Percentiles rank a stretch among this genome's conserved stretches.
Conservation (phyloP, 306 rosid genomes). For the Rubus parviflorus region DNA sequence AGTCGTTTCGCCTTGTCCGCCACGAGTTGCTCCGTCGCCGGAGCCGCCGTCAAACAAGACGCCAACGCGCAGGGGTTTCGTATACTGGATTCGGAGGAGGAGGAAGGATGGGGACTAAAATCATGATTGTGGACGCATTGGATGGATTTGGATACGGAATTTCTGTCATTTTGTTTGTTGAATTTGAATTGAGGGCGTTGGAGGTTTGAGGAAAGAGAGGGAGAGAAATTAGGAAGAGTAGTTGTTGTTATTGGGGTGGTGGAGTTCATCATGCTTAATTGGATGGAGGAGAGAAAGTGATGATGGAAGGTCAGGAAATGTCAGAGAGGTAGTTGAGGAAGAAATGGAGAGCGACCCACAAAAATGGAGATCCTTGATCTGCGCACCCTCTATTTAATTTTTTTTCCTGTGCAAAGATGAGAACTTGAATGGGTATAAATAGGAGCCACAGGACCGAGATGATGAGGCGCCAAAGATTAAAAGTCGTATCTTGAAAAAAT, state of each 20-base stretch:
- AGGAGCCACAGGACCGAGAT: no score
- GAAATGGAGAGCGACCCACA: not conserved
- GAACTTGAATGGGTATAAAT: not conserved
- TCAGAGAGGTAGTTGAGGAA: not conserved
- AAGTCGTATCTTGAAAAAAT: not conserved
- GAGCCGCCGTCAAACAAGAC: not conserved
- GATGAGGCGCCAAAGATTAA: not conserved
- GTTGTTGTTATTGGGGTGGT: not conserved
- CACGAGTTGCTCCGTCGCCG: slow-evolving; percentile 7
- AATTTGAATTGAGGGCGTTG: not conserved
- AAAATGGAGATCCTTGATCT: not conserved
- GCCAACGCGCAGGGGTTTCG: slow-evolving; percentile 14
- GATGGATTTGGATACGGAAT: not conserved
- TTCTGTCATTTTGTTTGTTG: not conserved
- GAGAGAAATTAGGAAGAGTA: not conserved
- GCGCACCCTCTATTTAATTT: not conserved
- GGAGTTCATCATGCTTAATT: not conserved
- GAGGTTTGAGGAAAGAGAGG: not conserved
- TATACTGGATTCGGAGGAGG: not conserved
- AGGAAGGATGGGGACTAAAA: not conserved
- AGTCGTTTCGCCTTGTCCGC: slow-evolving; percentile 37
- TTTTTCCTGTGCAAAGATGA: not conserved
- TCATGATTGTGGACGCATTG: slow-evolving; percentile 8
- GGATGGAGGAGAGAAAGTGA: not conserved
- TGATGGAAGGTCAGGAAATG: not conserved